Conservation (phyloP, 2,329 filamentous ascomycete species). For the Stemphylium lycopersici region DNA sequence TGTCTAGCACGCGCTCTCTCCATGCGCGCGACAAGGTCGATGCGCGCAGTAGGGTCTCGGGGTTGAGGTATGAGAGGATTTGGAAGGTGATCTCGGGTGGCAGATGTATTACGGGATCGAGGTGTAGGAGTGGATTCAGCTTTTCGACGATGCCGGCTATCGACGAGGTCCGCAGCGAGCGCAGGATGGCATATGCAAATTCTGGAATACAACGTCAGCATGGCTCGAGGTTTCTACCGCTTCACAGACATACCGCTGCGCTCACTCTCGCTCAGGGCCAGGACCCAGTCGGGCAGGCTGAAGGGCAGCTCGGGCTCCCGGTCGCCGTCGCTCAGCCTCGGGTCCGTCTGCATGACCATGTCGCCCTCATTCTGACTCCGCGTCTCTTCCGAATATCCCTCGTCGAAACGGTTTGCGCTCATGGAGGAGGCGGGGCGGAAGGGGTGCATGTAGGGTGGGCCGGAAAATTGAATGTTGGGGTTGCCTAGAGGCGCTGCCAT, state of each 20-base stretch:
- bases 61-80: constrained; percentile 84
- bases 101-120: constrained; percentile 85
- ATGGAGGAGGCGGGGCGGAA: constrained; percentile 47
- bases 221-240: neutral
- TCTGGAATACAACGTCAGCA: constrained; percentile 59
- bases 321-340: constrained; percentile 43
- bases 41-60: constrained; percentile 77
- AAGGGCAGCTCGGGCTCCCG: constrained; percentile 37
- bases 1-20: constrained; percentile 81
- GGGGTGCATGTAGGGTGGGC: constrained; percentile 43
- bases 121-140: constrained; percentile 82
- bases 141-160: constrained; percentile 81
- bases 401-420: constrained; percentile 64
- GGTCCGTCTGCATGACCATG: constrained; percentile 47
- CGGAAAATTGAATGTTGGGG: constrained; percentile 35
- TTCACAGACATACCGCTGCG: constrained; percentile 57
- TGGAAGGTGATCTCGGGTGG: constrained; percentile 91
- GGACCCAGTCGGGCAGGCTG: constrained; percentile 61
- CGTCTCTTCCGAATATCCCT: constrained; percentile 84
- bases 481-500: constrained; percentile 43
- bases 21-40: constrained; percentile 81
- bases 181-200: constrained; percentile 78
- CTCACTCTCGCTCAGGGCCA: constrained; percentile 60
- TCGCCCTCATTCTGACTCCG: constrained; percentile 56
- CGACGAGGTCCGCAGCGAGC: constrained; percentile 77